These are phyloP conservation scores for Pyrenophora tritici-repentis DNA, from an alignment of 2,329 filamentous ascomycete genomes.

Conservation along the genomic window DNA sequence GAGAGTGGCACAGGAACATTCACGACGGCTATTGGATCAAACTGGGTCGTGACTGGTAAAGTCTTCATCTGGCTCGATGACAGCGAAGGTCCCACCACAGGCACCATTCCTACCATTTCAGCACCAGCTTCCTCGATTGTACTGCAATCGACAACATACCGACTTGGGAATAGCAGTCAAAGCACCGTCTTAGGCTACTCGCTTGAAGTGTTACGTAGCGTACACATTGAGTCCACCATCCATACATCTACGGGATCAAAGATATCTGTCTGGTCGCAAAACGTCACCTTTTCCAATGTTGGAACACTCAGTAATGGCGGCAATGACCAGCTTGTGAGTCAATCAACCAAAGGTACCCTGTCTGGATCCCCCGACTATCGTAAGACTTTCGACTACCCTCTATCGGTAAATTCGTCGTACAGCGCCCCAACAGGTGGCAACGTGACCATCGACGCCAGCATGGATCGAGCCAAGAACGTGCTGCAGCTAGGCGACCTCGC, in stretches of 20 bases:
- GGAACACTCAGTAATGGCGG: slow-evolving; percentile 61
- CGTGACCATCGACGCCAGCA: slow-evolving; percentile 53
- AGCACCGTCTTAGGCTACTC: slow-evolving; percentile 63
- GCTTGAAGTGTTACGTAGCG: slow-evolving; percentile 59
- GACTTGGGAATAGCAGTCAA: slow-evolving; percentile 59
- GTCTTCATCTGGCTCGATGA: slow-evolving; percentile 76
- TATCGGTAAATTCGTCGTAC: slow-evolving; percentile 62
- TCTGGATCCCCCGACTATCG: slow-evolving; percentile 43
- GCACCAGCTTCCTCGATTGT: slow-evolving; percentile 54
- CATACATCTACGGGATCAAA: slow-evolving; percentile 53
- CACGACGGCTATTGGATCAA: slow-evolving; percentile 62
- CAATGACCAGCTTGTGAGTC: slow-evolving; percentile 58
- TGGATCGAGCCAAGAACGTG: slow-evolving; percentile 57
- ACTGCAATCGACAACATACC: slow-evolving; percentile 56
- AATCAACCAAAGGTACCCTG: slow-evolving; percentile 58
- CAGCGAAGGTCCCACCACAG: slow-evolving; percentile 58
- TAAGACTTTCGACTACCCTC: slow-evolving; percentile 62
- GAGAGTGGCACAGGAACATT: slow-evolving; percentile 55
- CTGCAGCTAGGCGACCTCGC: slow-evolving; percentile 53
- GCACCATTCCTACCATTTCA: slow-evolving; percentile 43
- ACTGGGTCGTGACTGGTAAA: slow-evolving; percentile 80
- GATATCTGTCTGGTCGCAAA: slow-evolving; percentile 62
- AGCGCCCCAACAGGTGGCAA: slow-evolving; percentile 48
- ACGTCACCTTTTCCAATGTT: slow-evolving; percentile 60
- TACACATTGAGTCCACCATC: slow-evolving; percentile 61